These are phyloP conservation scores for Suillus clintonianus DNA, from an alignment of 768 basidiomycete genomes.

Conservation along the genomic window DNA sequence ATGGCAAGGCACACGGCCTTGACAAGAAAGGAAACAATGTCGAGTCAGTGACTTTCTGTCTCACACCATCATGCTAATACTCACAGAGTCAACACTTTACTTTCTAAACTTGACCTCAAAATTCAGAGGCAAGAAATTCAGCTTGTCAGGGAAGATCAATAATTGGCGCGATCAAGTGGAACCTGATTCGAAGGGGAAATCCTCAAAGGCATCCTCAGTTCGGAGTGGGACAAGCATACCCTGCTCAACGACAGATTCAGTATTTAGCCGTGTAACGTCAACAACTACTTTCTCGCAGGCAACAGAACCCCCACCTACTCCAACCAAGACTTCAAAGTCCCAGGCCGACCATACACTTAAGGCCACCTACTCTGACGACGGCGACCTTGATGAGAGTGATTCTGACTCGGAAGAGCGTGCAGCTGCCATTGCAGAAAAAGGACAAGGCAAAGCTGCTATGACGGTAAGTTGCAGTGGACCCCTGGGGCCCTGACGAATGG, in stretches of 20 bases:
- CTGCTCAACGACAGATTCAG: not conserved
- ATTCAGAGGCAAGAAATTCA: slow-evolving; percentile 2
- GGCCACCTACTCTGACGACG: not conserved
- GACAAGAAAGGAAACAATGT: not conserved
- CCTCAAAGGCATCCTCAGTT: not conserved
- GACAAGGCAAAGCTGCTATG: not conserved
- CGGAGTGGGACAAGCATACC: not conserved
- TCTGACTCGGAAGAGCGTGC: not conserved
- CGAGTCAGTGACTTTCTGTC: not conserved
- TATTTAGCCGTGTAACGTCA: not conserved
- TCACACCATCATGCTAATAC: not conserved
- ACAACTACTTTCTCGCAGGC: not conserved
- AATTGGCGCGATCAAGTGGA: not conserved
- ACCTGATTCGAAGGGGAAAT: not conserved
- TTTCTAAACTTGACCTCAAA: slow-evolving; percentile 1
- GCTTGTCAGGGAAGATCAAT: not conserved
- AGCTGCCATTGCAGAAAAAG: not conserved
- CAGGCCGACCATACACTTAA: too few species aligned
- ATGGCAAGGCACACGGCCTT: not conserved
- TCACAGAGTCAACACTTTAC: slow-evolving; percentile 5
- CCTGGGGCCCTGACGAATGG: too few species aligned
- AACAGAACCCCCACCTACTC: not conserved
- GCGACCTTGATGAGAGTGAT: not conserved
- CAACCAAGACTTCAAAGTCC: not conserved
- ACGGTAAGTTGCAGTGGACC: too few species aligned